These are phyloP conservation scores for Puccinia novopanici DNA, from an alignment of 1,284 basidiomycete species.

Conservation along the genomic window DNA sequence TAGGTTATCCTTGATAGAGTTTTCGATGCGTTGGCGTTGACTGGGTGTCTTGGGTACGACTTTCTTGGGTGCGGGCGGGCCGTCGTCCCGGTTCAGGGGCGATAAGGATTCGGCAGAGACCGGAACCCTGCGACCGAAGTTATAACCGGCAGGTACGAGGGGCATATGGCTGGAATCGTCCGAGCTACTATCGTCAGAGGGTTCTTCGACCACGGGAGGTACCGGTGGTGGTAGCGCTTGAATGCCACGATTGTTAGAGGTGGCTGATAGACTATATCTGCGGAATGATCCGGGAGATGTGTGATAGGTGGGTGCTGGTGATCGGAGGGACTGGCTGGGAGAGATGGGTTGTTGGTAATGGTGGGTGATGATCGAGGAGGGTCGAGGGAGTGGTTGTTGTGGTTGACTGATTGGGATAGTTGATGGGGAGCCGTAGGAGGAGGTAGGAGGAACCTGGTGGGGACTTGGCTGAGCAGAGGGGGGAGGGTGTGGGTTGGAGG, in stretches of 20 bases:
- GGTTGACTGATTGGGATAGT: slow-evolving; percentile 15
- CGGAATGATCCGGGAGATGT: slow-evolving; percentile 12
- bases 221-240: slow-evolving; percentile 56
- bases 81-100: slow-evolving; percentile 66
- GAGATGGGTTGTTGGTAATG: slow-evolving; percentile 23
- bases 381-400: slow-evolving; percentile 50
- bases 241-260: slow-evolving; percentile 56
- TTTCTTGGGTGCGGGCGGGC: slow-evolving; percentile 58
- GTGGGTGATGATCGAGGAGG: slow-evolving; percentile 30
- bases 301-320: slow-evolving; percentile 15
- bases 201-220: slow-evolving; percentile 58
- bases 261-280: slow-evolving; percentile 26
- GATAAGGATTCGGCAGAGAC: slow-evolving; percentile 96
- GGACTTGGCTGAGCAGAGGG: slow-evolving; percentile 47
- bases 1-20: slow-evolving; percentile 83
- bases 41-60: slow-evolving; percentile 79
- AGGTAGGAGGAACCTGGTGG: background rate
- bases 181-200: slow-evolving; percentile 65
- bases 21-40: slow-evolving; percentile 82
- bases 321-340: slow-evolving; percentile 12
- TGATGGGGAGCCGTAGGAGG: background rate
- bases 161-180: slow-evolving; percentile 59
- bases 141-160: slow-evolving; percentile 63
- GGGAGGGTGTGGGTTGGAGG: too few species aligned
- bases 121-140: slow-evolving; percentile 85